A percentile compares a stretch with the other conserved stretches of the same genome.
Conservation (phyloP, 2,329 filamentous ascomycete genomes). For the Zymoseptoria ardabiliae region DNA sequence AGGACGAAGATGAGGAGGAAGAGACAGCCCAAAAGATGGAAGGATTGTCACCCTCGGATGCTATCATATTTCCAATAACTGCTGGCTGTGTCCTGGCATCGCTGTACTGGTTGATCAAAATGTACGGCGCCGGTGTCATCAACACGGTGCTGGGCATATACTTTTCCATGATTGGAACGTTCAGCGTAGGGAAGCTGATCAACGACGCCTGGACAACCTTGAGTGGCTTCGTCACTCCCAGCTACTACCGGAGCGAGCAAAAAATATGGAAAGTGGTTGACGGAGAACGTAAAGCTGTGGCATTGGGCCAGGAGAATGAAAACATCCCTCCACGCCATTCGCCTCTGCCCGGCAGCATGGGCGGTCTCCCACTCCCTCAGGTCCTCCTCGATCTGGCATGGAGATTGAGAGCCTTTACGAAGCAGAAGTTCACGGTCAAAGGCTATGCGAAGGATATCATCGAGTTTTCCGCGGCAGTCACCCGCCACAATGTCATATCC, state of each 20-base stretch:
- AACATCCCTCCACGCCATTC: slow-evolving; percentile 29
- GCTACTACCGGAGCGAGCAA: slow-evolving; percentile 52
- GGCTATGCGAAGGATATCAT: slow-evolving; percentile 42
- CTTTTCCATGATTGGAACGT: slow-evolving; percentile 72
- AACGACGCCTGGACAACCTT: slow-evolving; percentile 62
- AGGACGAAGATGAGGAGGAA: slow-evolving; percentile 46
- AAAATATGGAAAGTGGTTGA: slow-evolving; percentile 43
- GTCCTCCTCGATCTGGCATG: slow-evolving; percentile 37
- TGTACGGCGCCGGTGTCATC: slow-evolving; percentile 71
- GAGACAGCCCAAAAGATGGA: slow-evolving; percentile 54
- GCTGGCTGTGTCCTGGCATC: slow-evolving; percentile 65
- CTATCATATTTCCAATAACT: slow-evolving; percentile 73
- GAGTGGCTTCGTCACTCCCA: slow-evolving; percentile 65
- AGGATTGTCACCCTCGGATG: slow-evolving; percentile 67
- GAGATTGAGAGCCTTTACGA: slow-evolving; percentile 41
- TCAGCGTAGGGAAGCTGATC: slow-evolving; percentile 64
- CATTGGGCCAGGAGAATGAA: slow-evolving; percentile 5
- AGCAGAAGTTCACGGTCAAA: slow-evolving; percentile 46
- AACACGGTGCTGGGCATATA: slow-evolving; percentile 80
- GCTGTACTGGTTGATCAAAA: slow-evolving; percentile 84
- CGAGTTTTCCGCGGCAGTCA: slow-evolving; percentile 45
- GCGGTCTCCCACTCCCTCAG: slow-evolving; percentile 40
- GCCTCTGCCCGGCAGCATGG: slow-evolving; percentile 47
- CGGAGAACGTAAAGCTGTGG: slow-evolving; percentile 28
- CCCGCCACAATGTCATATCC: slow-evolving; percentile 48